Evolutionary conservation across 805 yeast genomes (phyloP).

Genomic region (Candida broadrunensis): DNA sequence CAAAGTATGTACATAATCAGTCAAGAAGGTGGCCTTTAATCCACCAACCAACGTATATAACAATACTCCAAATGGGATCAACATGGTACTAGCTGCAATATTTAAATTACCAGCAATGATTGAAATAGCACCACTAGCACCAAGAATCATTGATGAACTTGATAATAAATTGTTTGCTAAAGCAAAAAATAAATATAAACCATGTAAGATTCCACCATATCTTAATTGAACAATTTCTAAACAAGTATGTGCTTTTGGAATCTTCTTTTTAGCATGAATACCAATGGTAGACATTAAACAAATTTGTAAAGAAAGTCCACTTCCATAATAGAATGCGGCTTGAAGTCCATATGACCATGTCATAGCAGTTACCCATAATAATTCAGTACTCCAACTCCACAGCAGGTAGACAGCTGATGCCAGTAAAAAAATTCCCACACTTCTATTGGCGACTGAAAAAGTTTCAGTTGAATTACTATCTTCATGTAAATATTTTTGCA

Average conservation of each 20-base stretch:
- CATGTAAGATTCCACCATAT: constrained; percentile 21
- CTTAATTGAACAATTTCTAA: constrained; percentile 26
- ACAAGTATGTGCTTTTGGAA: constrained; percentile 27
- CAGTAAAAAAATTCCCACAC: constrained; percentile 18
- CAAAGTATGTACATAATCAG: constrained; percentile 39
- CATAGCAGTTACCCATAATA: constrained; percentile 22
- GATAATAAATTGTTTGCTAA: constrained; percentile 22
- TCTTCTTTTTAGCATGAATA: constrained; percentile 23
- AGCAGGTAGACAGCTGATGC: constrained; percentile 22
- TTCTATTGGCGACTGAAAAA: constrained; percentile 24
- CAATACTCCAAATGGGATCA: constrained; percentile 36
- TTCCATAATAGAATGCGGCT: constrained; percentile 21
- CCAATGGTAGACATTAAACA: constrained; percentile 22
- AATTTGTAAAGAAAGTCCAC: constrained; percentile 25
- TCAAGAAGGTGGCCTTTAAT: constrained; percentile 47
- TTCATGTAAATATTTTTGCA: constrained; percentile 21
- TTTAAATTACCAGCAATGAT: constrained; percentile 25
- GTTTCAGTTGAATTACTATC: constrained; percentile 23
- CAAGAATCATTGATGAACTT: constrained; percentile 24
- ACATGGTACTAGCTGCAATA: constrained; percentile 24
- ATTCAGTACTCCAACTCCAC: constrained; percentile 30
- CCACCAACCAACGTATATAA: constrained; percentile 51
- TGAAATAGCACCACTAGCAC: constrained; percentile 25
- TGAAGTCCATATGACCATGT: constrained; percentile 23
- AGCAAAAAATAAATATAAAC: constrained; percentile 21